Conservation (phyloP, 495 filamentous ascomycete genomes). For the Xylaria acuta region DNA sequence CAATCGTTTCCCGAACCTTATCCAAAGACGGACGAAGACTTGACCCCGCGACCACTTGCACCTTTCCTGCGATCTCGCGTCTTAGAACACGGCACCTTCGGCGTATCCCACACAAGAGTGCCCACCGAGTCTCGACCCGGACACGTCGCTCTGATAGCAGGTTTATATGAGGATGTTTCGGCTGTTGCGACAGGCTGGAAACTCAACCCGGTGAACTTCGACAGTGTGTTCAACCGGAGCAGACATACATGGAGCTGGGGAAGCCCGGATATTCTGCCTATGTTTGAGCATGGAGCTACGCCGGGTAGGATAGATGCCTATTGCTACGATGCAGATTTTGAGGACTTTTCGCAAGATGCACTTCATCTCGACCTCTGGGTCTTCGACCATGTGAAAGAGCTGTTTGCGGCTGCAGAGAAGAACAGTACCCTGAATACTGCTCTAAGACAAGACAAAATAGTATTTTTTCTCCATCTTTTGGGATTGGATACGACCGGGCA, state of each 20-base stretch:
- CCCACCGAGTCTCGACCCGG: slow-evolving; percentile 97
- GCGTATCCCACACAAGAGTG: slow-evolving; percentile 96
- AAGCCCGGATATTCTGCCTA: slow-evolving; percentile 94
- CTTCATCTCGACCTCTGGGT: slow-evolving; percentile 89
- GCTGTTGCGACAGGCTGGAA: slow-evolving; percentile 99
- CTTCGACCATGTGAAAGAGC: slow-evolving; percentile 86
- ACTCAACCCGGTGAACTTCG: slow-evolving; percentile 97
- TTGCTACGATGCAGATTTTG: slow-evolving; percentile 80
- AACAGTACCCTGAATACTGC: slow-evolving; percentile 78
- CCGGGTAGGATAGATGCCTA: slow-evolving; percentile 84
- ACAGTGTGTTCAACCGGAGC: slow-evolving; percentile 97
- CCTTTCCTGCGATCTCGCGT: slow-evolving; percentile 92
- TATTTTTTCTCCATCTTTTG: slow-evolving; percentile 97
- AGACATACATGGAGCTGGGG: slow-evolving; percentile 99
- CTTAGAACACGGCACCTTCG: slow-evolving; percentile 92
- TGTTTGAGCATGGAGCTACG: slow-evolving; percentile 96
- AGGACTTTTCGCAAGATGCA: slow-evolving; percentile 88
- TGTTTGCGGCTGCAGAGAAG: slow-evolving; percentile 78
- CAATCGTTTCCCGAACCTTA: slow-evolving; percentile 92
- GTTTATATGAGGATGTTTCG: slow-evolving; percentile 97
- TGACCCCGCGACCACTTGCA: slow-evolving; percentile 75
- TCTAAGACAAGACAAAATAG: slow-evolving; percentile 81
- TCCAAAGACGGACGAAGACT: slow-evolving; percentile 63
- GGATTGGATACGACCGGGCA: slow-evolving; percentile 95
- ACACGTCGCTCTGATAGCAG: slow-evolving; percentile 97